These are phyloP conservation scores for Eimeria tenella DNA, from an alignment of 169 alveolate species.

Conservation along the genomic window DNA sequence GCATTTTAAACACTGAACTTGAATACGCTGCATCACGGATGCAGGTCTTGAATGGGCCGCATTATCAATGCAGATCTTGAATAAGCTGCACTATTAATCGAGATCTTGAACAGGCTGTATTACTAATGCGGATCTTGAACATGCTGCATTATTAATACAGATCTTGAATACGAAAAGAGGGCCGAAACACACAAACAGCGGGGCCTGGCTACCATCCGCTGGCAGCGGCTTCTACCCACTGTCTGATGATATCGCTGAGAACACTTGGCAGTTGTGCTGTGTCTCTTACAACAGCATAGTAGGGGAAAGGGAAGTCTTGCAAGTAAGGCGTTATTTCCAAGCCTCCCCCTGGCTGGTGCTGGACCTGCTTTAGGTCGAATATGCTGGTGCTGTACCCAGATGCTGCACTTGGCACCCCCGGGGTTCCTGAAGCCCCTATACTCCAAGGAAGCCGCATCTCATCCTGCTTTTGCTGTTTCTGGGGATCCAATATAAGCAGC, in stretches of 20 bases:
- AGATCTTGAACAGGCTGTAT: too few relatives aligned
- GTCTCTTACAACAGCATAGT: slow-evolving; percentile 90
- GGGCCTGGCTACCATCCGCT: background rate
- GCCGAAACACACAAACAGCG: too few relatives aligned
- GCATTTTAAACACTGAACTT: too few relatives aligned
- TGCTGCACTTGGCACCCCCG: background rate
- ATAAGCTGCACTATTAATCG: too few relatives aligned
- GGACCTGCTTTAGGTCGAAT: slow-evolving; percentile 89
- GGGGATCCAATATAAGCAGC: slow-evolving; percentile 89
- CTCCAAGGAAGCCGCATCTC: background rate
- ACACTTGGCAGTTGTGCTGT: slow-evolving; percentile 81
- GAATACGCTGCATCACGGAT: too few relatives aligned
- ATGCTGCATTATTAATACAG: too few relatives aligned
- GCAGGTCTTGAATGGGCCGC: too few relatives aligned
- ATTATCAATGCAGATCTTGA: too few relatives aligned
- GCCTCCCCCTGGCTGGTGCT: slow-evolving; percentile 86
- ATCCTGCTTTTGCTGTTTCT: slow-evolving; percentile 67
- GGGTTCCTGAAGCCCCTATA: background rate
- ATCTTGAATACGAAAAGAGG: too few relatives aligned
- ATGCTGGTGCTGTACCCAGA: slow-evolving; percentile 82
- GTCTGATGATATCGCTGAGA: slow-evolving; percentile 84
- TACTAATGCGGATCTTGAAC: too few relatives aligned
- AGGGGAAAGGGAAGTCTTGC: slow-evolving; percentile 95
- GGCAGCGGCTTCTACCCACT: slow-evolving; percentile 83
- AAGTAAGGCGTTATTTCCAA: slow-evolving; percentile 90